Conservation (phyloP, 129 eudicot genomes). For the Ambrosia artemisiifolia region DNA sequence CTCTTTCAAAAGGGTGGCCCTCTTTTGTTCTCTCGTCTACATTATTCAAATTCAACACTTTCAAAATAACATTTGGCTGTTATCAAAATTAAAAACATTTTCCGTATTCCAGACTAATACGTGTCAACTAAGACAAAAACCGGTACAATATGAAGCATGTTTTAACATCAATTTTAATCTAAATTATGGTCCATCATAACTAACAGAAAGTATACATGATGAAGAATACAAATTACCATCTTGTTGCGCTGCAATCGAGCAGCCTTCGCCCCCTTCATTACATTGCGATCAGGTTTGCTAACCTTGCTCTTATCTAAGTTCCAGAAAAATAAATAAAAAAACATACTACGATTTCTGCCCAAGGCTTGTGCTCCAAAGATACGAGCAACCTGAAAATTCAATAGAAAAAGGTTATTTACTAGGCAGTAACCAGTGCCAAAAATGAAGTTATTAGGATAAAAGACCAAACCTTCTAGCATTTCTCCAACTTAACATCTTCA, state of each 20-base stretch:
- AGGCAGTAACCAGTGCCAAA: too few species aligned
- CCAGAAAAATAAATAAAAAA: neutral
- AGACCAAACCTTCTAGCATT: too few species aligned
- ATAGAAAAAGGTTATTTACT: too few species aligned
- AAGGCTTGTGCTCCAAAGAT: too few species aligned
- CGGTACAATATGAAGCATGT: neutral
- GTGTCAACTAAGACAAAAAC: neutral
- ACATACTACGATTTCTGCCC: too few species aligned
- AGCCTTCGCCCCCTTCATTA: conserved; percentile 68
- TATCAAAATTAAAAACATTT: neutral
- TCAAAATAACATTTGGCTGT: neutral
- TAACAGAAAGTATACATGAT: neutral
- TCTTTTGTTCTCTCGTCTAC: conserved; percentile 82
- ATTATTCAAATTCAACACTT: conserved; percentile 16
- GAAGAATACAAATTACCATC: conserved; percentile 45
- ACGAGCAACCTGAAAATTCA: too few species aligned
- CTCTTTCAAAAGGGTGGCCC: conserved; percentile 66
- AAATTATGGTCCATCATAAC: neutral
- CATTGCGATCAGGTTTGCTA: conserved; percentile 55
- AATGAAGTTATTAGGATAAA: too few species aligned
- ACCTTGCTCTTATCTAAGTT: conserved; percentile 59
- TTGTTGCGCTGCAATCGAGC: conserved; percentile 77
- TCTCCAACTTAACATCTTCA: too few species aligned
- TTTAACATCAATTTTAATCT: neutral
- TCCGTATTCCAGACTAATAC: neutral